phyloP scores from a whole-genome alignment of 176 grass and related monocot species.

The Poa annua region DNA sequence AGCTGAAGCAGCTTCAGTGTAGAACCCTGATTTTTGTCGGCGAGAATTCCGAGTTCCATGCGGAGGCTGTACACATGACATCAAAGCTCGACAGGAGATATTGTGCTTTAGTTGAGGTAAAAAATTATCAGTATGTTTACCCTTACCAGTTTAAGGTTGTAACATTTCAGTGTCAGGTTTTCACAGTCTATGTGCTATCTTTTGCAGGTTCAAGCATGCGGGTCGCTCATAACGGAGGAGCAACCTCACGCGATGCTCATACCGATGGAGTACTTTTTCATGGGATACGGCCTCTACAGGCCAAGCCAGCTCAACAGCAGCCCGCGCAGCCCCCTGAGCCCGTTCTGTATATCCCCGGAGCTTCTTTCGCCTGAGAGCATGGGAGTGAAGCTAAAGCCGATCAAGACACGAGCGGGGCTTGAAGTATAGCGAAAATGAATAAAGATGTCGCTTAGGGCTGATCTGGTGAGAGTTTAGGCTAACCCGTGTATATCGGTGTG shows the following conservation, averaged over 20 bases:
- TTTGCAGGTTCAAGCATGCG: slow-evolving; percentile 83
- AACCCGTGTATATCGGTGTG: slow-evolving; percentile 23
- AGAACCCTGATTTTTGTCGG: slow-evolving; percentile 92
- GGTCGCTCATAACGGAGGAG: slow-evolving; percentile 88
- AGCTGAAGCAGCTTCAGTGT: slow-evolving; percentile 81
- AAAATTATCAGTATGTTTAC: not conserved
- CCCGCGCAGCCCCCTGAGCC: slow-evolving; percentile 79
- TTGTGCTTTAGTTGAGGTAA: slow-evolving; percentile 94
- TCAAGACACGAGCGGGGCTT: slow-evolving; percentile 70
- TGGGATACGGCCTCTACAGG: slow-evolving; percentile 84
- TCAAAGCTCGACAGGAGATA: slow-evolving; percentile 90
- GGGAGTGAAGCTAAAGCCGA: slow-evolving; percentile 97
- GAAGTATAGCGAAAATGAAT: slow-evolving; percentile 59
- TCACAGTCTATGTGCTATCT: not conserved
- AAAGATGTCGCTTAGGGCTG: slow-evolving; percentile 36
- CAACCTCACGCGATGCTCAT: slow-evolving; percentile 96
- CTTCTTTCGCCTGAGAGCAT: slow-evolving; percentile 96
- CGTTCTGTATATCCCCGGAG: slow-evolving; percentile 82
- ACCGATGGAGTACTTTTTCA: slow-evolving; percentile 94
- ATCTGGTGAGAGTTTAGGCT: slow-evolving; percentile 49
- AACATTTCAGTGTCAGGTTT: not conserved
- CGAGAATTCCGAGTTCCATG: slow-evolving; percentile 81
- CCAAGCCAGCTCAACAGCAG: slow-evolving; percentile 76
- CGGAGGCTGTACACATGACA: slow-evolving; percentile 83
- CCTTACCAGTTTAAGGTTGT: not conserved